These are phyloP conservation scores for Microdochium bolleyi DNA, from an alignment of 2,329 filamentous ascomycete species.

Conservation along the genomic window DNA sequence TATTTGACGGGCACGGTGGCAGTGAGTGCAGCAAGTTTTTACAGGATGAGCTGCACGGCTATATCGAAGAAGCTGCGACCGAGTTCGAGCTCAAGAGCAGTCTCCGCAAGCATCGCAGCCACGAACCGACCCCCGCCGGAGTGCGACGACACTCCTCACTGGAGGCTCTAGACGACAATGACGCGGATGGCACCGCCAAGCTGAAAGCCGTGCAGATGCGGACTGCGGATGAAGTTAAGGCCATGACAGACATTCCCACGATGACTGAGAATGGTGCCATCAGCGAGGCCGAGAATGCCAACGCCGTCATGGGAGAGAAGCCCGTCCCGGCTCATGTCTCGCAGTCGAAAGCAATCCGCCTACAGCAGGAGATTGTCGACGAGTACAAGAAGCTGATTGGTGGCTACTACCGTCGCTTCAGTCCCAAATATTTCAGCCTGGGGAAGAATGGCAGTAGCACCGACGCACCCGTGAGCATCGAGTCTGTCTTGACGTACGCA, in stretches of 20 bases:
- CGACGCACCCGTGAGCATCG: constrained; percentile 49
- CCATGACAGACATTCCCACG: constrained; percentile 26
- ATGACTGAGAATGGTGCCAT: constrained; percentile 21
- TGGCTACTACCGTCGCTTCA: constrained; percentile 90
- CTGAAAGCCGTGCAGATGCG: constrained; percentile 39
- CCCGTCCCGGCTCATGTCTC: constrained; percentile 42
- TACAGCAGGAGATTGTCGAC: constrained; percentile 64
- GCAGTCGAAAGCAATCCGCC: constrained; percentile 51
- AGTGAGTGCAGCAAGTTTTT: constrained; percentile 82
- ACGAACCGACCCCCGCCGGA: background rate
- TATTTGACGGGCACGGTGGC: constrained; percentile 95
- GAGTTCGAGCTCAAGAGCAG: constrained; percentile 75
- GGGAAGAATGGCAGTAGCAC: constrained; percentile 22
- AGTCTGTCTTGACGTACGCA: constrained; percentile 79
- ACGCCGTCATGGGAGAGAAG: constrained; percentile 26
- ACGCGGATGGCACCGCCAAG: constrained; percentile 23
- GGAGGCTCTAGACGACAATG: constrained; percentile 10
- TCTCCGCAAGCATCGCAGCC: constrained; percentile 37
- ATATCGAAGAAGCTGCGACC: constrained; percentile 74
- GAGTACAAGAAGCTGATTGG: constrained; percentile 81
- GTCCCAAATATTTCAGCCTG: constrained; percentile 64
- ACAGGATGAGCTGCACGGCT: constrained; percentile 74
- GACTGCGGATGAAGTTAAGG: constrained; percentile 34
- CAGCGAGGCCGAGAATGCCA: constrained; percentile 25
- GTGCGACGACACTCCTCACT: background rate